Evolutionary conservation across 164 flowering plant species (phyloP).

Genomic region (Magnolia kwangsiensis): DNA sequence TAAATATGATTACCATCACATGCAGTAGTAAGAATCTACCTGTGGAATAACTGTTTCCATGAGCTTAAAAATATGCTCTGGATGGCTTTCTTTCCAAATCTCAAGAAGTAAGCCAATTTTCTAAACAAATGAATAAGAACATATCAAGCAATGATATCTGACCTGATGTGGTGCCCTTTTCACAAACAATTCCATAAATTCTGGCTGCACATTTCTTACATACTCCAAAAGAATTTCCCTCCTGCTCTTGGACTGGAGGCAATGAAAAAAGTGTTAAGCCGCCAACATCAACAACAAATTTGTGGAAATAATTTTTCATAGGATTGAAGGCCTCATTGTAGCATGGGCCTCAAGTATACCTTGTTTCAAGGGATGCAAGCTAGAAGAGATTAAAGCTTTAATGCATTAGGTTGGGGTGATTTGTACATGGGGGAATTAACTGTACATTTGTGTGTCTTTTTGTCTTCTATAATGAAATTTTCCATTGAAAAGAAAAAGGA

Average conservation of each 20-base stretch:
- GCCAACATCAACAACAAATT: background rate
- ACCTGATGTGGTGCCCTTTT: conserved; percentile 93
- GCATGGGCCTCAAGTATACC: too few species aligned
- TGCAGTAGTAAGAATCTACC: background rate
- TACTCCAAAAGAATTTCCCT: conserved; percentile 89
- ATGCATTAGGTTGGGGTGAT: too few species aligned
- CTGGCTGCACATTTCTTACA: conserved; percentile 91
- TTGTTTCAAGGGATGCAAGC: too few species aligned
- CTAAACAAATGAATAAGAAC: background rate
- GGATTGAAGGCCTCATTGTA: too few species aligned
- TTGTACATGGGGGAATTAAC: too few species aligned
- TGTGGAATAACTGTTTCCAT: conserved; percentile 4
- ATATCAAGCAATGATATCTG: conserved; percentile 1
- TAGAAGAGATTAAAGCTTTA: too few species aligned
- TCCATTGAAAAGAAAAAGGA: too few species aligned
- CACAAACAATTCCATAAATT: conserved; percentile 90
- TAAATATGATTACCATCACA: background rate
- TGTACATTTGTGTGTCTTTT: too few species aligned
- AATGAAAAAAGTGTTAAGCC: background rate
- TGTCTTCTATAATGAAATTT: too few species aligned
- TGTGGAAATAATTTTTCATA: too few species aligned
- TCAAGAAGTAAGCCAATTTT: background rate
- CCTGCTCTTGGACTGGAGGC: conserved; percentile 62
- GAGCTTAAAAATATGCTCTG: background rate
- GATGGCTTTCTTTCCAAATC: background rate